Conservation (phyloP, 768 basidiomycete species). For the Suillus lakei region DNA sequence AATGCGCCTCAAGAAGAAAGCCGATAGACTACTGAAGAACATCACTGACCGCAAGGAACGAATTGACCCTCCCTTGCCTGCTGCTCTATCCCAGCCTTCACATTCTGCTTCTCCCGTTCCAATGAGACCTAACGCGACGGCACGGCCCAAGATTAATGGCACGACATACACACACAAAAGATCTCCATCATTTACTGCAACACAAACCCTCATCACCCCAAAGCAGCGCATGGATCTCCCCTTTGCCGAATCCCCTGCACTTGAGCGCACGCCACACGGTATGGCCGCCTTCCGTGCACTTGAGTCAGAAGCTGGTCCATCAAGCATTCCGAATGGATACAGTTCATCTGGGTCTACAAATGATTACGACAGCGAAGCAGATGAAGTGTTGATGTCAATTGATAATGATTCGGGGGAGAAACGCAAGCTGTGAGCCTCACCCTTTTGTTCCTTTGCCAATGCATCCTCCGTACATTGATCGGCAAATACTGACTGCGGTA, state of each 20-base stretch:
- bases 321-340: constrained; percentile 36
- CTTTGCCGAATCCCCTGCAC: constrained; percentile 71
- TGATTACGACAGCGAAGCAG: constrained; percentile 43
- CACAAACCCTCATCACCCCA: constrained; percentile 23
- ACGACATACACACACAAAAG: constrained; percentile 38
- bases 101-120: constrained; percentile 21
- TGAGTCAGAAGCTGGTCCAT: constrained; percentile 47
- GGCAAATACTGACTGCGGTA: neutral
- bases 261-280: constrained; percentile 71
- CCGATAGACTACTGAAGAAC: constrained; percentile 83
- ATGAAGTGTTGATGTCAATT: constrained; percentile 34
- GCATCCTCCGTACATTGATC: neutral
- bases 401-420: constrained; percentile 58
- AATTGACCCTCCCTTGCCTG: constrained; percentile 68
- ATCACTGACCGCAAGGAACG: constrained; percentile 90
- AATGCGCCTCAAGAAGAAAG: constrained; percentile 79
- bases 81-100: constrained; percentile 40
- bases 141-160: constrained; percentile 55
- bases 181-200: constrained; percentile 42
- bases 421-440: constrained; percentile 57
- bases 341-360: constrained; percentile 15
- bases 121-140: constrained; percentile 34
- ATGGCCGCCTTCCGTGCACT: constrained; percentile 72
- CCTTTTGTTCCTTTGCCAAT: neutral
- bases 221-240: constrained; percentile 43